These are phyloP conservation scores for Alnus glutinosa DNA, from an alignment of 306 rosid species.

Conservation along the genomic window DNA sequence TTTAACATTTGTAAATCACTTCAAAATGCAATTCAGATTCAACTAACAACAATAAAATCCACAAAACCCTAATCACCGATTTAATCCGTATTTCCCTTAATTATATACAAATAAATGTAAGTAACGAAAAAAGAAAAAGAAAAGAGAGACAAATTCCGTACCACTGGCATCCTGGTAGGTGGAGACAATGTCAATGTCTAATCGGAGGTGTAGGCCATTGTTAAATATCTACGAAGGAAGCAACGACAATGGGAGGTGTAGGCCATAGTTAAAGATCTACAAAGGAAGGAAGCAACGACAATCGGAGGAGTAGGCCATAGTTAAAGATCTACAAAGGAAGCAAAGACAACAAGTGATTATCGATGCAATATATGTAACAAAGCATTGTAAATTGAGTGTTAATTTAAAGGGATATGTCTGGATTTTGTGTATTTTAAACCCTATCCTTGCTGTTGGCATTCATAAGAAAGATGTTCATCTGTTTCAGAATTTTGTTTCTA, in stretches of 20 bases:
- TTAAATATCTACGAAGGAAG: constrained; percentile 63
- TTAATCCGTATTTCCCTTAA: neutral
- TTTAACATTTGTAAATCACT: neutral
- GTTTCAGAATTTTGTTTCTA: too few relatives aligned
- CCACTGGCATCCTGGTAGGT: constrained; percentile 71
- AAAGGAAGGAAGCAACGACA: too few relatives aligned
- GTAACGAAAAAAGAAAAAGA: neutral
- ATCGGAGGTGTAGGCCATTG: constrained; percentile 75
- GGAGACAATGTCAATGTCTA: constrained; percentile 66
- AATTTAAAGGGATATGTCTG: too few relatives aligned
- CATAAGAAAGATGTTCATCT: too few relatives aligned
- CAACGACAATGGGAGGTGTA: neutral
- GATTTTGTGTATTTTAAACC: too few relatives aligned
- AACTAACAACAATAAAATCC: neutral
- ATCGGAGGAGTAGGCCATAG: too few relatives aligned
- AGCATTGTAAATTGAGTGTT: too few relatives aligned
- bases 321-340: too few relatives aligned
- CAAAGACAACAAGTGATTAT: too few relatives aligned
- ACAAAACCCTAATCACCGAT: constrained; percentile 5
- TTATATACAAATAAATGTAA: neutral
- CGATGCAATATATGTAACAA: too few relatives aligned
- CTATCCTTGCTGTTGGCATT: too few relatives aligned
- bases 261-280: too few relatives aligned
- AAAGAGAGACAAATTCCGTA: constrained; percentile 21
- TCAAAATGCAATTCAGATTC: neutral